Base-by-base conservation (phyloP, 352 stramenopile genomes). In the Aphanomyces cochlioides region DNA sequence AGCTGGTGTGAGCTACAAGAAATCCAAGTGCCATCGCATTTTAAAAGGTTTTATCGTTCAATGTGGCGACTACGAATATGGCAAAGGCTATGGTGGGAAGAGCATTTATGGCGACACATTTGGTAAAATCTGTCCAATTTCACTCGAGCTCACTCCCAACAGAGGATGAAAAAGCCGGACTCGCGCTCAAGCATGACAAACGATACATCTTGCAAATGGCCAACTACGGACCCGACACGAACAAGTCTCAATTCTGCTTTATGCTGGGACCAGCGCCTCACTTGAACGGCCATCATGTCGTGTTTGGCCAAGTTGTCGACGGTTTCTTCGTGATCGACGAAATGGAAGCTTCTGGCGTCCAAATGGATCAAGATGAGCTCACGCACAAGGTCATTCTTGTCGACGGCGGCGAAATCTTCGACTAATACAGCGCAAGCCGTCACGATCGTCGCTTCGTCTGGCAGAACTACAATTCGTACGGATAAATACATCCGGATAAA, bases 161-260 rank as follows among this genome's bases (percentile, higher is more conserved):
- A 78, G 81, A 93, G 53, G 97, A 99, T 74, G 97, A 99, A 73
- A 98, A 98, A 1, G 92, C 90, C 53, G 83, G 86, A 37, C 75
- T 93, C 60, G 77, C 77, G 47, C 80, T 92, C 60, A 87, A 75
- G 66, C 86, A 93, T 73, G 90, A 82, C 57, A 89, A 89, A 74
- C 75, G 86, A n/a, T 93, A 93, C 72, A 84, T 91, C 47, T 66
- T 93, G 45, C 84, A 97, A 66, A 99, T 99, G 97, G 97, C 97
- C 41, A 99, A 99, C 78, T 85, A 89, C 47, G 97, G 97, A 0
- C 86, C 81, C 19, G 93, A 98, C 78, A 99, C 98, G 3, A 99
- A 99, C 74, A 96, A 97, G 37, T 97, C 84, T 66, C 98, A 99
- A 80, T 99, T 99, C 78, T 99, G 99, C 80, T 98, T 99, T 67